A percentile compares a stretch with the other conserved stretches of the same genome.
phyloP scores from a whole-genome alignment of 192 early-diverging fungal species.

The Entrophospora sp. region DNA sequence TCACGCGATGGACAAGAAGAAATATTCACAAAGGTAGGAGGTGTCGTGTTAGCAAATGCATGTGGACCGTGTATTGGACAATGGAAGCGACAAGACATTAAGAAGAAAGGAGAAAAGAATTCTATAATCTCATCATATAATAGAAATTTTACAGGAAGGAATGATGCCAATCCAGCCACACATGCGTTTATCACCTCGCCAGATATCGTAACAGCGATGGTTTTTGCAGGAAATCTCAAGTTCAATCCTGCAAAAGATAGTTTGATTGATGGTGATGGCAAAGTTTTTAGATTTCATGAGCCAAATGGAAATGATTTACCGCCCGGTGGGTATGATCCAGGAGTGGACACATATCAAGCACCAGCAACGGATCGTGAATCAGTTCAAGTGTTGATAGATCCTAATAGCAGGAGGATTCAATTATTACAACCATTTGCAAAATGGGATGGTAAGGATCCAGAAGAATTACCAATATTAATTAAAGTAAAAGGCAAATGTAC shows the following conservation, averaged over 20 bases:
- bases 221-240: slow-evolving; percentile 83
- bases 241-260: slow-evolving; percentile 95
- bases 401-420: slow-evolving; percentile 87
- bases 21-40: slow-evolving; percentile 69
- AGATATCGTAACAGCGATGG: slow-evolving; percentile 92
- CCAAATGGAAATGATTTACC: slow-evolving; percentile 88
- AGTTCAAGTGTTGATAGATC: slow-evolving; percentile 69
- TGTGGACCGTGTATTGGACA: slow-evolving; percentile 99
- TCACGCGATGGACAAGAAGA: slow-evolving; percentile 82
- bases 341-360: slow-evolving; percentile 90
- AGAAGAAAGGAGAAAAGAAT: slow-evolving; percentile 94
- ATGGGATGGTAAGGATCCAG: slow-evolving; percentile 86
- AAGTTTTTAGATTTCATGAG: slow-evolving; percentile 85
- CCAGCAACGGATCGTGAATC: slow-evolving; percentile 74
- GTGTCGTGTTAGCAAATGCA: slow-evolving; percentile 89
- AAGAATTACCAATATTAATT: slow-evolving; percentile 78
- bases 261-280: slow-evolving; percentile 77
- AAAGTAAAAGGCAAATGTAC: slow-evolving; percentile 99
- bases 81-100: slow-evolving; percentile 97
- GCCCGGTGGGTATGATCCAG: slow-evolving; percentile 86
- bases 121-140: slow-evolving; percentile 98
- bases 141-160: slow-evolving; percentile 99
- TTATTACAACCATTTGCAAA: slow-evolving; percentile 63
- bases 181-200: slow-evolving; percentile 94
- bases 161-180: slow-evolving; percentile 95